A percentile compares a stretch with the other conserved stretches of the same genome.
Conservation (phyloP, 176 grass and related monocot genomes). For the Oryza coarctata region DNA sequence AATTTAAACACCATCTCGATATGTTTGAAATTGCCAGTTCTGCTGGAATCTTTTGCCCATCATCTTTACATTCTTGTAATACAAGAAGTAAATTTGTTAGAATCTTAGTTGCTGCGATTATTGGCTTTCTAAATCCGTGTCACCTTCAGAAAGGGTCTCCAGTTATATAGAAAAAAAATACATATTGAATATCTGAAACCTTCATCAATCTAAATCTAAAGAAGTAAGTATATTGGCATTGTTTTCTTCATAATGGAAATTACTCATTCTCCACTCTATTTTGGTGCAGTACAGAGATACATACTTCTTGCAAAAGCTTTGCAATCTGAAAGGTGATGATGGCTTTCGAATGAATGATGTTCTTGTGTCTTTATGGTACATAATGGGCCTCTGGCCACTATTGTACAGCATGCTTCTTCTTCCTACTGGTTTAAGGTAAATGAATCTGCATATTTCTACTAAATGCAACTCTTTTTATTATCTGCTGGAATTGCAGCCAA, state of each 20-base stretch:
- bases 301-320: conserved; percentile 81
- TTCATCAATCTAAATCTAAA: background rate
- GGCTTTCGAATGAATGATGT: conserved; percentile 88
- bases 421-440: conserved; percentile 72
- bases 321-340: conserved; percentile 74
- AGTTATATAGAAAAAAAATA: background rate
- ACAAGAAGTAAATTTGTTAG: background rate
- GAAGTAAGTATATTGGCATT: background rate
- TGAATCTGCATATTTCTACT: conserved; percentile 12
- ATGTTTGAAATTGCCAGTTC: background rate
- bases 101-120: background rate
- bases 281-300: conserved; percentile 77
- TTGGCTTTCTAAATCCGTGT: background rate
- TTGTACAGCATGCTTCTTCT: conserved; percentile 82
- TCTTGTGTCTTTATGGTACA: conserved; percentile 85
- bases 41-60: background rate
- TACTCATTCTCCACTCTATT: background rate
- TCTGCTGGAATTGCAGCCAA: background rate
- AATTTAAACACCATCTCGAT: background rate
- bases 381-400: conserved; percentile 88
- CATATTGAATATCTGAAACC: background rate
- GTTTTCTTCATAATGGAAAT: background rate
- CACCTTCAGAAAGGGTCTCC: background rate
- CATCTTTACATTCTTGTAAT: background rate
- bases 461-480: background rate